Percentiles rank a stretch among this genome's conserved stretches.
phyloP scores from a whole-genome alignment of 805 yeast genomes.

The Ogataea populi-albae region DNA sequence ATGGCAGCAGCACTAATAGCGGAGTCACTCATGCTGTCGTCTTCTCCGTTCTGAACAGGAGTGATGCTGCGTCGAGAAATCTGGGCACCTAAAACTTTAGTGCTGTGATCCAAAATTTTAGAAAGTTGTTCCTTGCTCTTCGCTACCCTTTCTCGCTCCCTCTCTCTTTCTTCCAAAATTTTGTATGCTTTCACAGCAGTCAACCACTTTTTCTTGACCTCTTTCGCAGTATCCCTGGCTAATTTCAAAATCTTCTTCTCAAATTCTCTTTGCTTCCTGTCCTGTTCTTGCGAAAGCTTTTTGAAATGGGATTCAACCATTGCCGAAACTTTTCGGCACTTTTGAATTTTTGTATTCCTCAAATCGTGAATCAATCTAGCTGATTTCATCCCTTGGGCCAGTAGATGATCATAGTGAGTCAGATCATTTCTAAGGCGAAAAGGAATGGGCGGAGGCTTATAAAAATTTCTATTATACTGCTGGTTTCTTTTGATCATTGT shows the following conservation, averaged over 20 bases:
- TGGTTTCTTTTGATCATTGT: conserved; percentile 36
- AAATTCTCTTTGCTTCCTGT: conserved; percentile 69
- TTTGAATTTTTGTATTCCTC: conserved; percentile 60
- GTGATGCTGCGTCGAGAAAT: conserved; percentile 42
- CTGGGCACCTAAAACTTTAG: conserved; percentile 86
- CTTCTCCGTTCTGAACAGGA: conserved; percentile 24
- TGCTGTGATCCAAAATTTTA: conserved; percentile 86
- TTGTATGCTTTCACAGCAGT: conserved; percentile 80
- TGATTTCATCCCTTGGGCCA: conserved; percentile 71
- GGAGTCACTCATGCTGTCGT: conserved; percentile 18
- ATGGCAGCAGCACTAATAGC: conserved; percentile 23
- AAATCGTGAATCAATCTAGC: conserved; percentile 68
- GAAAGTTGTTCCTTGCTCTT: conserved; percentile 85
- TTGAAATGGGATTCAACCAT: conserved; percentile 87
- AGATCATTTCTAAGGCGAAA: conserved; percentile 34
- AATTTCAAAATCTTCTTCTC: conserved; percentile 66
- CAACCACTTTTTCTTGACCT: conserved; percentile 87
- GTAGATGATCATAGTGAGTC: conserved; percentile 69
- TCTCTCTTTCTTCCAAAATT: conserved; percentile 71
- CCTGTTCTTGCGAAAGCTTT: conserved; percentile 84
- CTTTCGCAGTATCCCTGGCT: conserved; percentile 78
- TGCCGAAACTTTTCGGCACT: conserved; percentile 68
- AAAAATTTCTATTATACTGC: conserved; percentile 27
- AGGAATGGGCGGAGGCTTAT: conserved; percentile 40
- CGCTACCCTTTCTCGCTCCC: conserved; percentile 72